Conservation (phyloP, 495 filamentous ascomycete genomes). For the Penicillium chermesinum region DNA sequence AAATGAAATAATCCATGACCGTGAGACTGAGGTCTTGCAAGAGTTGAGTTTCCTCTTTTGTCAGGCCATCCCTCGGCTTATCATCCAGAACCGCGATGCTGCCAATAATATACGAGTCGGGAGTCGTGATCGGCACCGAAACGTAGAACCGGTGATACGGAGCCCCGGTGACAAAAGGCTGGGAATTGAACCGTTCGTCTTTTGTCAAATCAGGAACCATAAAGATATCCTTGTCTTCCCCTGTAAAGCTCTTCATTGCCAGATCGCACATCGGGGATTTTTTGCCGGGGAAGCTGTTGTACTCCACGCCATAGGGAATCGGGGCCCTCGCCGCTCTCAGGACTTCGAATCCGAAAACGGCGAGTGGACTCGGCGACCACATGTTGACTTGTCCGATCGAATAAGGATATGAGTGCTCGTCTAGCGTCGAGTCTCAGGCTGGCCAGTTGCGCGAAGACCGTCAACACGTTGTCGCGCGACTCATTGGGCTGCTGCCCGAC, state of each 20-base stretch:
- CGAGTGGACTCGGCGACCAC: slow-evolving; percentile 48
- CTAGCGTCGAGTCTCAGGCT: slow-evolving; percentile 36
- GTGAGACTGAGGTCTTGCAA: slow-evolving; percentile 41
- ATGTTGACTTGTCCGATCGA: slow-evolving; percentile 37
- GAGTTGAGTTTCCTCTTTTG: slow-evolving; percentile 13
- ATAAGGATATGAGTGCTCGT: slow-evolving; percentile 28
- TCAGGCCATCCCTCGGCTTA: slow-evolving; percentile 16
- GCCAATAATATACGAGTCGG: slow-evolving; percentile 58
- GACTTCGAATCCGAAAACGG: slow-evolving; percentile 32
- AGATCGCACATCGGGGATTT: slow-evolving; percentile 21
- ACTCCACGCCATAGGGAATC: slow-evolving; percentile 36
- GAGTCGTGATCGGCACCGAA: slow-evolving; percentile 47
- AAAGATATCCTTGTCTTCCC: slow-evolving; percentile 28
- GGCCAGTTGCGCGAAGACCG: slow-evolving; percentile 38
- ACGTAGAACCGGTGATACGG: slow-evolving; percentile 31
- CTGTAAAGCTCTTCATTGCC: slow-evolving; percentile 32
- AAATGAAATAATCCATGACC: slow-evolving; percentile 55
- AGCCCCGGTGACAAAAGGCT: slow-evolving; percentile 25
- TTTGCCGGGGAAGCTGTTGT: slow-evolving; percentile 21
- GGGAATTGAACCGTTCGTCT: slow-evolving; percentile 24
- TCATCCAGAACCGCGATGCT: slow-evolving; percentile 55
- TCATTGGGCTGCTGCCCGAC: slow-evolving; percentile 8
- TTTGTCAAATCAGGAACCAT: slow-evolving; percentile 22
- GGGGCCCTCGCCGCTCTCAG: slow-evolving; percentile 14
- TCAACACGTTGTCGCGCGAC: slow-evolving; percentile 33